A percentile compares a stretch with the other conserved stretches of the same genome.
Conservation (phyloP, 768 basidiomycete species). For the Agrocybe praecox region DNA sequence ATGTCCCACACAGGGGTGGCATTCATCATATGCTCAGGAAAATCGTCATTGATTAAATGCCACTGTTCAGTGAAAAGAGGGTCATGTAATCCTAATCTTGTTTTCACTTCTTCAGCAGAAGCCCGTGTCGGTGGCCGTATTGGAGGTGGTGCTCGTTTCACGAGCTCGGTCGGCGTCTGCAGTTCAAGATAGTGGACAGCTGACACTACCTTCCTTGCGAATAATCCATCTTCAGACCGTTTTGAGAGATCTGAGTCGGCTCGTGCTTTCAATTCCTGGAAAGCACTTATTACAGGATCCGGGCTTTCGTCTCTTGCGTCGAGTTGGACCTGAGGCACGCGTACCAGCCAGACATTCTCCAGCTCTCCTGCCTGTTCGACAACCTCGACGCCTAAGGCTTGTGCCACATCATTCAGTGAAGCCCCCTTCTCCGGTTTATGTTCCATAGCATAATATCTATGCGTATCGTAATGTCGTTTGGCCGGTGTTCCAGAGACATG, state of each 20-base stretch:
- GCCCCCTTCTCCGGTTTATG: conserved; percentile 50
- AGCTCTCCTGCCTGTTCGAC: conserved; percentile 89
- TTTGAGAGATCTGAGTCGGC: conserved; percentile 33
- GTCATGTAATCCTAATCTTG: conserved; percentile 69
- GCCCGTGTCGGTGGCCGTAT: conserved; percentile 37
- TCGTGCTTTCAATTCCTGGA: conserved; percentile 41
- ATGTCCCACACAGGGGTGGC: conserved; percentile 87
- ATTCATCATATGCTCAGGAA: conserved; percentile 86
- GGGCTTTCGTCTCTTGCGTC: conserved; percentile 31
- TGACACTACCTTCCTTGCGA: conserved; percentile 44
- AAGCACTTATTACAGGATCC: conserved; percentile 54
- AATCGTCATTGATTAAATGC: conserved; percentile 90
- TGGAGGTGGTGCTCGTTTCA: conserved; percentile 73
- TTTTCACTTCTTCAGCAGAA: conserved; percentile 47
- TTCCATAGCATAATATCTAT: conserved; percentile 84
- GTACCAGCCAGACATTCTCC: conserved; percentile 79
- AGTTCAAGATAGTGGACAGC: conserved; percentile 60
- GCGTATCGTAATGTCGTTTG: conserved; percentile 57
- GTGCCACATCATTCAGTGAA: conserved; percentile 59
- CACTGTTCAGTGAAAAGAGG: conserved; percentile 87
- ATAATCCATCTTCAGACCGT: conserved; percentile 43
- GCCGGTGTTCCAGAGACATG: conserved; percentile 37
- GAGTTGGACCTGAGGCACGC: conserved; percentile 45
- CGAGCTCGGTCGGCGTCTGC: conserved; percentile 66
- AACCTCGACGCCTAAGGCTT: conserved; percentile 73